Evolutionary conservation across 129 eudicot genomes (phyloP).

Genomic region (Arctium lappa): DNA sequence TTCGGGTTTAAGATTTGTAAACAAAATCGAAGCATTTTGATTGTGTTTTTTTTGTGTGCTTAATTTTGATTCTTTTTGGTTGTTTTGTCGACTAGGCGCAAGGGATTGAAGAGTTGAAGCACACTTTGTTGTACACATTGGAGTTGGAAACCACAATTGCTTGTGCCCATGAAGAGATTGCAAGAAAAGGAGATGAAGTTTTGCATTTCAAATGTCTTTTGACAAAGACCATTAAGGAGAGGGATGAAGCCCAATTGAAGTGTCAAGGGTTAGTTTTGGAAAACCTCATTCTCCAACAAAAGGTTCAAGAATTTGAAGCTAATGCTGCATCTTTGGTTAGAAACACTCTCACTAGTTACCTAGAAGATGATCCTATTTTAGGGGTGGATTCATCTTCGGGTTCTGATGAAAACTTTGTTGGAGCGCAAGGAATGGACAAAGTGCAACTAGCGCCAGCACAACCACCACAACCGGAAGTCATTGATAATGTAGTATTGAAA

Average conservation of each 20-base stretch:
- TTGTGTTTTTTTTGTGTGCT: not conserved
- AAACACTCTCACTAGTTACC: conserved; percentile 28
- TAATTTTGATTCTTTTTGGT: conserved; percentile 3
- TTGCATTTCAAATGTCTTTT: conserved; percentile 57
- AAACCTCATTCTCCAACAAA: conserved; percentile 51
- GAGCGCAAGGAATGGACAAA: conserved; percentile 34
- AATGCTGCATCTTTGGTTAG: conserved; percentile 19
- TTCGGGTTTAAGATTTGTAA: not conserved
- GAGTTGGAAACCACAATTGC: conserved; percentile 69
- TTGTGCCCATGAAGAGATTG: conserved; percentile 75
- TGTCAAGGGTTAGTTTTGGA: conserved; percentile 56
- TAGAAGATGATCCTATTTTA: conserved; percentile 40
- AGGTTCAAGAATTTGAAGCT: conserved; percentile 40
- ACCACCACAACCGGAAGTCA: conserved; percentile 17
- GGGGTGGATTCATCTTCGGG: conserved; percentile 49
- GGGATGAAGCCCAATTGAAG: conserved; percentile 66
- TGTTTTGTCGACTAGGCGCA: conserved; percentile 28
- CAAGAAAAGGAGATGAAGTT: conserved; percentile 75
- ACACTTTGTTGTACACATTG: conserved; percentile 63
- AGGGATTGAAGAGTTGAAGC: conserved; percentile 64
- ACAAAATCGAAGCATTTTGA: not conserved
- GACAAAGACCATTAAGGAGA: conserved; percentile 51
- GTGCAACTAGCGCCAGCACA: conserved; percentile 9
- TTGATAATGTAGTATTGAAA: conserved; percentile 28
- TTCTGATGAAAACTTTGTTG: conserved; percentile 38